phyloP scores from a whole-genome alignment of 805 yeast species.

The Lipomyces mesembrius region DNA sequence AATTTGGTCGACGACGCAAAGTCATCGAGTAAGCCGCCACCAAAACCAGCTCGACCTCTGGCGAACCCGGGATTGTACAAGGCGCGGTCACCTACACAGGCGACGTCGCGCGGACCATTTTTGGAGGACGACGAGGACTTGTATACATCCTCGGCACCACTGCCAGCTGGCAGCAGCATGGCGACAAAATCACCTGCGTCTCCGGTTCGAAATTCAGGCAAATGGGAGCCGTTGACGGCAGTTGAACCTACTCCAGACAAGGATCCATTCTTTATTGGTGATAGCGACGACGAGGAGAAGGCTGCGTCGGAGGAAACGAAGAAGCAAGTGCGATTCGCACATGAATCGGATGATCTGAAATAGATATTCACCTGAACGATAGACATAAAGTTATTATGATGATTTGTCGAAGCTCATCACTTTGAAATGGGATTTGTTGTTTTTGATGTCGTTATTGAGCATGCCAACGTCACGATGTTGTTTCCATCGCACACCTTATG shows the following conservation, averaged over 20 bases:
- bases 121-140: constrained; percentile 23
- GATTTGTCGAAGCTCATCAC: neutral
- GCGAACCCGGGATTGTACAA: constrained; percentile 17
- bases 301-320: constrained; percentile 15
- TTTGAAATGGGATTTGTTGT: neutral
- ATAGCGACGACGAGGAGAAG: constrained; percentile 52
- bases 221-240: constrained; percentile 53
- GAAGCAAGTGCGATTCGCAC: constrained; percentile 33
- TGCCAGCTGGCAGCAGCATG: constrained; percentile 14
- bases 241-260: constrained; percentile 52
- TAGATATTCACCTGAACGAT: constrained; percentile 2
- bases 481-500: neutral
- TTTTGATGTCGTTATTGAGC: neutral
- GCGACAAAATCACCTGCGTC: constrained; percentile 5
- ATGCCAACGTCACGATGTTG: neutral
- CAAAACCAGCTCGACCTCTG: constrained; percentile 45
- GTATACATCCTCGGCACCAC: constrained; percentile 10
- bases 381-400: neutral
- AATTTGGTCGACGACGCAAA: constrained; percentile 50
- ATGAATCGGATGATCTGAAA: constrained; percentile 13
- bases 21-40: constrained; percentile 38
- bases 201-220: constrained; percentile 31
- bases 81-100: neutral
- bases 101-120: constrained; percentile 3
- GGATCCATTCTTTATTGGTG: constrained; percentile 58